Evolutionary conservation across 2,329 filamentous ascomycete species (phyloP).

Genomic region (Diaporthe citrichinensis): DNA sequence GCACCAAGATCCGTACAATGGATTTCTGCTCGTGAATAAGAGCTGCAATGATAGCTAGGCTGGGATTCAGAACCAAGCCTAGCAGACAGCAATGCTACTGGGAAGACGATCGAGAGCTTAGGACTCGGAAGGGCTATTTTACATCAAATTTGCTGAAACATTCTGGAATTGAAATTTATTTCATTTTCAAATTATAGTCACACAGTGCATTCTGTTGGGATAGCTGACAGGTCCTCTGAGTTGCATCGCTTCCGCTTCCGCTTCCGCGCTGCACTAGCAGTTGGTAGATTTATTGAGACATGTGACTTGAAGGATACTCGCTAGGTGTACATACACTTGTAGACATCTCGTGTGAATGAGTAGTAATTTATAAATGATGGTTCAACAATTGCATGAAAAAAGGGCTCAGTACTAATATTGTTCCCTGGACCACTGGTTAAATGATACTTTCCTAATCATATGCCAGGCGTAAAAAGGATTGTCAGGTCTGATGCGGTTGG

Average conservation of each 20-base stretch:
- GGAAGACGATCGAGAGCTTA: neutral
- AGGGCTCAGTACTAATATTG: neutral
- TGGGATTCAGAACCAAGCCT: neutral
- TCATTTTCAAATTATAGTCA: neutral
- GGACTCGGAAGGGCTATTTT: no score
- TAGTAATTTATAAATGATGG: neutral
- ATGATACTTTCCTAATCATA: neutral
- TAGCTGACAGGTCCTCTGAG: neutral
- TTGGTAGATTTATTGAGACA: neutral
- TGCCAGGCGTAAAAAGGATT: neutral
- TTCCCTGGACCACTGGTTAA: neutral
- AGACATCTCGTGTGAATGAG: neutral
- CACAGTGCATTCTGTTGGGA: no score
- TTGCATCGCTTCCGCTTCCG: neutral
- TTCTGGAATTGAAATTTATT: no score
- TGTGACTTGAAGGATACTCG: no score
- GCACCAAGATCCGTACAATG: neutral
- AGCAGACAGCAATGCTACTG: neutral
- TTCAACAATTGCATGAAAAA: no score
- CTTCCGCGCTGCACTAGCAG: neutral
- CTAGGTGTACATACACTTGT: neutral
- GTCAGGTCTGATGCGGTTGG: neutral
- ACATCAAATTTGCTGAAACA: neutral
- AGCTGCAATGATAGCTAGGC: no score
- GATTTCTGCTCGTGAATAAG: no score